Evolutionary conservation across 345 rosid genomes (phyloP).

Genomic region (Laguncularia racemosa): DNA sequence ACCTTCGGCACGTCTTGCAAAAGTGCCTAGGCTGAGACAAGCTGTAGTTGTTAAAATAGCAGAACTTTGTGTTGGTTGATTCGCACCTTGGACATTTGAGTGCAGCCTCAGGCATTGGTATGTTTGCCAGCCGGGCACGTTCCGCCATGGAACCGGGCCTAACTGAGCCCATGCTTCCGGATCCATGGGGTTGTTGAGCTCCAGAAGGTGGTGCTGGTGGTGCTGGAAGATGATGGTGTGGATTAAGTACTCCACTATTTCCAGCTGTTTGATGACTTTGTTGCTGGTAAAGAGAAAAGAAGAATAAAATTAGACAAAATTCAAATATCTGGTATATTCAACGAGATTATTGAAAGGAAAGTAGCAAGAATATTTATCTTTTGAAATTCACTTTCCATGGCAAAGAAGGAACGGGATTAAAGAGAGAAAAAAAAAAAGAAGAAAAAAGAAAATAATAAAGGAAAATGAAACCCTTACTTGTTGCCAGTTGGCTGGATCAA

Average conservation of each 20-base stretch:
- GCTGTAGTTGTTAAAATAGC: conserved; percentile 49
- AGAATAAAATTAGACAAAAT: conserved; percentile 6
- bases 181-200: conserved; percentile 31
- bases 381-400: conserved; percentile 24
- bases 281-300: conserved; percentile 33
- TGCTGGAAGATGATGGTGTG: conserved; percentile 21
- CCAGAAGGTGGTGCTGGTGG: conserved; percentile 33
- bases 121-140: conserved; percentile 56
- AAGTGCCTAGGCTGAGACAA: conserved; percentile 44
- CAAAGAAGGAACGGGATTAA: conserved; percentile 4
- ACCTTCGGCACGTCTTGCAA: conserved; percentile 51
- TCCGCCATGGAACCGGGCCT: conserved; percentile 69
- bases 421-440: too few species aligned
- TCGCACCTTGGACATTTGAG: conserved; percentile 44
- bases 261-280: conserved; percentile 30
- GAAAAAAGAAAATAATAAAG: not conserved
- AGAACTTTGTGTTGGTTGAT: conserved; percentile 44
- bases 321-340: conserved; percentile 42
- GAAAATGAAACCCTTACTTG: conserved; percentile 38
- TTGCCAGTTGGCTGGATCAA: conserved; percentile 97
- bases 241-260: conserved; percentile 18
- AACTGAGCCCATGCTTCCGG: conserved; percentile 12
- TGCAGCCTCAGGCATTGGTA: conserved; percentile 30
- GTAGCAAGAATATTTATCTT: conserved; percentile 29
- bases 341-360: conserved; percentile 26